Evolutionary conservation across 1,139 yeast genomes (phyloP).

Genomic region (Saccharomycopsis hybrid): DNA sequence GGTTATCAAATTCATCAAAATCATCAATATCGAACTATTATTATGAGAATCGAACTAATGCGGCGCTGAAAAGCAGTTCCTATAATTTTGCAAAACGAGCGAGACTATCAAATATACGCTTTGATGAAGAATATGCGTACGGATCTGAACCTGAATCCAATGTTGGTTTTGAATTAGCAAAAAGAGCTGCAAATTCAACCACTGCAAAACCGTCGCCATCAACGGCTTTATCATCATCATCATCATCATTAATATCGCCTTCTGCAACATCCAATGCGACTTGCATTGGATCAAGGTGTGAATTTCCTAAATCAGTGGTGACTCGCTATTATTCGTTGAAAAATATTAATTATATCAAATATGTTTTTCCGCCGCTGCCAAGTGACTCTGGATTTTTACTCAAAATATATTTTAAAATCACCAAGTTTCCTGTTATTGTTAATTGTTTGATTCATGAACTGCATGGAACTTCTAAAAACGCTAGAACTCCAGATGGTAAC

Average conservation of each 20-base stretch:
- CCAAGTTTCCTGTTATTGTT: constrained; percentile 12
- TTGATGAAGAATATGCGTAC: no score
- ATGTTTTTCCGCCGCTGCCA: constrained; percentile 29
- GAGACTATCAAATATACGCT: background rate
- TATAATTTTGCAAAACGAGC: background rate
- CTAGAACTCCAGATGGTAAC: constrained; percentile 37
- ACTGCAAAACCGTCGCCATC: background rate
- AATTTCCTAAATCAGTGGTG: constrained; percentile 16
- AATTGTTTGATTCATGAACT: constrained; percentile 28
- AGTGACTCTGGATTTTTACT: constrained; percentile 22
- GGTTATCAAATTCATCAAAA: constrained; percentile 21
- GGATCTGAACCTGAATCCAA: no score
- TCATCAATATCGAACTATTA: constrained; percentile 9
- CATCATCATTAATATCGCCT: constrained; percentile 5
- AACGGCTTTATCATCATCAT: background rate
- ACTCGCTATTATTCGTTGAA: constrained; percentile 12
- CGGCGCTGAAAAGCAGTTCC: background rate
- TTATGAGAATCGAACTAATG: background rate
- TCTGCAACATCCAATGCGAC: constrained; percentile 3
- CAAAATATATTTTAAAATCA: constrained; percentile 21
- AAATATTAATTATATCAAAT: constrained; percentile 23
- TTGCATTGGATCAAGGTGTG: constrained; percentile 2
- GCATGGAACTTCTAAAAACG: constrained; percentile 46
- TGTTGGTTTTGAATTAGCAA: background rate
- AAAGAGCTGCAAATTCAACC: background rate